phyloP scores from a whole-genome alignment of 1,284 basidiomycete species.

The Singerocomus rubriflavus region DNA sequence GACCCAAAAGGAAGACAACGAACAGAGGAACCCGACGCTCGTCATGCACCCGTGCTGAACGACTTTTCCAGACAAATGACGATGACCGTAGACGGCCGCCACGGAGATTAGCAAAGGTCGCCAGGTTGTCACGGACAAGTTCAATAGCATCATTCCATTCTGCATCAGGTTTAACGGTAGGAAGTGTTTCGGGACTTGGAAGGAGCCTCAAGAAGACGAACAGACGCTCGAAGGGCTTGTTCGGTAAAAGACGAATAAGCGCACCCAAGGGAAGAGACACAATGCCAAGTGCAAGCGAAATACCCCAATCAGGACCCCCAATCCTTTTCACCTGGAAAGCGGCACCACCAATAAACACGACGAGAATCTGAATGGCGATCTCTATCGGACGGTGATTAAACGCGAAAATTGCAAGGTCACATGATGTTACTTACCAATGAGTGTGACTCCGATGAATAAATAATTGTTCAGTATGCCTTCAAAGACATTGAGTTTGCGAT shows the following conservation, averaged over 20 bases:
- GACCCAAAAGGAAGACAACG: constrained; percentile 12
- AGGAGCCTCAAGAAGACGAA: constrained; percentile 69
- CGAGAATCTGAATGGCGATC: constrained; percentile 83
- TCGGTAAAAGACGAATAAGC: constrained; percentile 81
- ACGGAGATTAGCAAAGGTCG: constrained; percentile 76
- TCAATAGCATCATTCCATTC: constrained; percentile 75
- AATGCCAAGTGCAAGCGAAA: constrained; percentile 83
- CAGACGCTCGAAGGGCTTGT: constrained; percentile 71
- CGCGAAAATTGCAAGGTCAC: neutral
- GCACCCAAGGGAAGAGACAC: constrained; percentile 88
- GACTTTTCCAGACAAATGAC: constrained; percentile 78
- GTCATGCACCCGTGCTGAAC: constrained; percentile 56
- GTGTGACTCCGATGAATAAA: constrained; percentile 87
- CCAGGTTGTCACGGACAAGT: constrained; percentile 82
- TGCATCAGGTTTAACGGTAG: constrained; percentile 57
- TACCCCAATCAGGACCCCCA: constrained; percentile 86
- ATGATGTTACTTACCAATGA: constrained; percentile 59
- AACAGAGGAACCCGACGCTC: constrained; percentile 43
- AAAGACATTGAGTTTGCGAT: constrained; percentile 87
- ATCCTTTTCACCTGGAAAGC: constrained; percentile 90
- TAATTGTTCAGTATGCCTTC: constrained; percentile 78
- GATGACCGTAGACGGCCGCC: constrained; percentile 84
- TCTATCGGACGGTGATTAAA: constrained; percentile 44
- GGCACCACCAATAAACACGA: constrained; percentile 88
- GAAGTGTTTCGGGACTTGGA: constrained; percentile 67